Base-by-base conservation (phyloP, 2,329 filamentous ascomycete genomes). In the Tolypocladium sp. region DNA sequence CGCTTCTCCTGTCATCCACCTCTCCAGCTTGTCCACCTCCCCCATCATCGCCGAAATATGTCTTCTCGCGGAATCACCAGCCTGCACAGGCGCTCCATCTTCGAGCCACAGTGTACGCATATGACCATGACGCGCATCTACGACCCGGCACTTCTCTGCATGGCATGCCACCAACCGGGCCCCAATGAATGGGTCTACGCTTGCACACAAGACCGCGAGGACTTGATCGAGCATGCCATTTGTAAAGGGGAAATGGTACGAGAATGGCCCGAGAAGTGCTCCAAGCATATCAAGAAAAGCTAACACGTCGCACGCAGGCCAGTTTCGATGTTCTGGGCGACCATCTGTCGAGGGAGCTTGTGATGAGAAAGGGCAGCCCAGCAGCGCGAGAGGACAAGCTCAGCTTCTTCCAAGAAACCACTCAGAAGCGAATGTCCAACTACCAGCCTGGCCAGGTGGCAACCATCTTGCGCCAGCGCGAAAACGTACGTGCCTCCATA, bases 151-250 rank as follows among this genome's bases (percentile, higher is more conserved):
- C 70, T 77, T 54, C 67, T 70, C 22, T 94, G 90, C 72, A 73
- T 79, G 9, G 68, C 78, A 30, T 94, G 90, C 66, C 74, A 75
- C 44, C 73, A 74, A 46, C 70, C 71, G 1, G 82, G 87, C 0
- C 73, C 78, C 20, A 77, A 87, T 57, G 88, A 89, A 33, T 94
- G 88, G 83, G 74, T 94, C 27, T 94, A 90, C 70, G 78, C 81
- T 60, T 94, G 91, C 71, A 82, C 79, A 15, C 83, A 90, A 68
- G 89, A 92, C 65, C 75, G 75, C 13, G 77, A 82, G 37, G 73
- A 76, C 55, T 64, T 74, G 54, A 69, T 72, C 30, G 73, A 73
- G 57, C 64, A 68, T 46, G 63, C 66, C 8, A 61, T 66, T 41
- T 65, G 61, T 17, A 62, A 65, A 58, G 62, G 68, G 60, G 63